phyloP scores from a whole-genome alignment of 148 eudicot species.

The Rhododendron molle region DNA sequence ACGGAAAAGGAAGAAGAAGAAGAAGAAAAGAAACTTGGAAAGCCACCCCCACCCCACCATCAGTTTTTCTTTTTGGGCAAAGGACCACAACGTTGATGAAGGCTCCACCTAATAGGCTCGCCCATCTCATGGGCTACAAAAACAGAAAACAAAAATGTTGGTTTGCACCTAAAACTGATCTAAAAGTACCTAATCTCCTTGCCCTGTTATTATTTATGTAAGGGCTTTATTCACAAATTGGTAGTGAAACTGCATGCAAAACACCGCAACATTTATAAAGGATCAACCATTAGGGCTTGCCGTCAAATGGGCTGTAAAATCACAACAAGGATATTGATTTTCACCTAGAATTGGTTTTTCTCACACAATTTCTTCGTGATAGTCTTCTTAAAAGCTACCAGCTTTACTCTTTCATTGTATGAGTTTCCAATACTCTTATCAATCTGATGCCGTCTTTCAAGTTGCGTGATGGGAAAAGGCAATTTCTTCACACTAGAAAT shows the following conservation, averaged over 20 bases:
- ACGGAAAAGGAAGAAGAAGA: background rate
- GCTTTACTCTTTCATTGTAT: background rate
- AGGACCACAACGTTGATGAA: background rate
- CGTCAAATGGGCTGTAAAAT: background rate
- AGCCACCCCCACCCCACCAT: background rate
- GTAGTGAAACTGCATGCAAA: background rate
- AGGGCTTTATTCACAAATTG: background rate
- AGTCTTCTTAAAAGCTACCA: background rate
- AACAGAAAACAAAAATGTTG: background rate
- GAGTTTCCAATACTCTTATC: background rate
- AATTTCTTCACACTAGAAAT: background rate
- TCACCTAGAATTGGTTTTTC: background rate
- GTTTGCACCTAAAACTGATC: background rate
- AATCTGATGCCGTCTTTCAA: background rate
- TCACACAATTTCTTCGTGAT: background rate
- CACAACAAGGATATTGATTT: background rate
- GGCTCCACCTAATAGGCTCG: background rate
- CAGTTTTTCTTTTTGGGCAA: background rate
- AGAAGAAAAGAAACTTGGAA: background rate
- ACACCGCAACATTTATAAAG: background rate
- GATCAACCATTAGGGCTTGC: background rate
- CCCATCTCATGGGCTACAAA: background rate
- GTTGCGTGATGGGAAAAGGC: background rate
- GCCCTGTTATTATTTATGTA: background rate
- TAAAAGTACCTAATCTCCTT: background rate